A percentile compares a stretch with the other conserved stretches of the same genome.
Evolutionary conservation across 345 rosid species (phyloP).

Genomic region (Orychophragmus violaceus): DNA sequence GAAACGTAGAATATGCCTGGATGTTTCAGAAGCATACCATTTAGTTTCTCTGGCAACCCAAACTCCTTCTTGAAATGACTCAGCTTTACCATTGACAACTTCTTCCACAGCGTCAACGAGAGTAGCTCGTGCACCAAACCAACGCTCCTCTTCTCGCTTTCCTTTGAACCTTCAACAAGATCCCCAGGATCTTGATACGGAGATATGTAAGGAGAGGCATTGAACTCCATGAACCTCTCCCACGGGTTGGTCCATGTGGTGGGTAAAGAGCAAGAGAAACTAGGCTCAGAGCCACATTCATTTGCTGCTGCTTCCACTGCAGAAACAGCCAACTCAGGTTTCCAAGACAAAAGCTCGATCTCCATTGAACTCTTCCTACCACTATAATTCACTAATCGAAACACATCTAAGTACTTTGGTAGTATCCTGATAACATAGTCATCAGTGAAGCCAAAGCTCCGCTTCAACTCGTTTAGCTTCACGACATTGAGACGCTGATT

Average conservation of each 20-base stretch:
- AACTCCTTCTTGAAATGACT: constrained; percentile 86
- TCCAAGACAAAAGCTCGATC: constrained; percentile 77
- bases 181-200: constrained; percentile 48
- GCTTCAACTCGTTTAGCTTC: constrained; percentile 62
- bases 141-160: constrained; percentile 71
- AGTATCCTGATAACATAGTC: constrained; percentile 71
- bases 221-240: constrained; percentile 73
- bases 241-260: constrained; percentile 65
- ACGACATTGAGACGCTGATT: constrained; percentile 66
- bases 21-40: constrained; percentile 67
- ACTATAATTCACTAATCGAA: constrained; percentile 54
- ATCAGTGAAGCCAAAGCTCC: constrained; percentile 77
- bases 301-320: constrained; percentile 58
- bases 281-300: constrained; percentile 46
- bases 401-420: constrained; percentile 53
- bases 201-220: constrained; percentile 64
- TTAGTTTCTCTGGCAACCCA: constrained; percentile 61
- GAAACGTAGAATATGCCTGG: constrained; percentile 81
- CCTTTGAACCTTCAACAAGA: constrained; percentile 51
- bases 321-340: constrained; percentile 61
- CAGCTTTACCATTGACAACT: constrained; percentile 67
- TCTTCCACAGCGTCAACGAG: constrained; percentile 79
- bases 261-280: constrained; percentile 62
- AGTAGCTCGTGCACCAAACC: constrained; percentile 76
- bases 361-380: constrained; percentile 94